Base-by-base conservation (phyloP, 495 filamentous ascomycete species). In the Xylaria nigripes region DNA sequence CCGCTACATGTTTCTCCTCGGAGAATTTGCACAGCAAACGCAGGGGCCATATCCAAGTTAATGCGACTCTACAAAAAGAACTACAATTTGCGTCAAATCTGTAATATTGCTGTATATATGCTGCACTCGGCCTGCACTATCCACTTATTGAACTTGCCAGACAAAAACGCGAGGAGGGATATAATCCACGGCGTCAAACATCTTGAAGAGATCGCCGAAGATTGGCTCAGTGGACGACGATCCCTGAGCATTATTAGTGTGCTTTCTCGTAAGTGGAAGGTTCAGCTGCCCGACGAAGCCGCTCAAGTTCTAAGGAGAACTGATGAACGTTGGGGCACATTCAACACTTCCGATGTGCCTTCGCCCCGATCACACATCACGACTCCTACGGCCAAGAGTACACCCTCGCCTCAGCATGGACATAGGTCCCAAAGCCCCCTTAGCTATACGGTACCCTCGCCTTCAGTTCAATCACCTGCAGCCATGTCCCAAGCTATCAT, bases 61-160 rank as follows among this genome's bases (percentile, higher is more conserved):
- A 83, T 96, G 67, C 84, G 93, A 0, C 77, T 95, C 16, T 98
- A 98, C 70, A 96, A 94, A 69, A 87, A 91, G 51, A 83, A 85
- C 9, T 92, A 96, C 56, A 89, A 91, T 19, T 75, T 97, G 10
- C 81, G 87, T 13, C 92, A 96, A 66, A 96, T 98, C 46, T 91
- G 86, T 69, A 97, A 97, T 61, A 86, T 97, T 53, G 90, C 84
- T 13, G 90, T 96, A 9, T 98, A 98, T 70, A 96, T 98, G 61
- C 79, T 85, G 0, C 94, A 97, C 69, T 87, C 87, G 1, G 91
- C 92, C 13, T 93, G 89, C 67, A 96, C 92, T 1, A 89, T 97
- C 46, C 94, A 97, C 61, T 77, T 98, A 22, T 83, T 98, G 46
- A 95, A 96, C 60, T 76, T 96, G 1, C 89, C 89, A 0, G 90